phyloP scores from a whole-genome alignment of 2,329 filamentous ascomycete genomes.

The Colletotrichum endophyticum region DNA sequence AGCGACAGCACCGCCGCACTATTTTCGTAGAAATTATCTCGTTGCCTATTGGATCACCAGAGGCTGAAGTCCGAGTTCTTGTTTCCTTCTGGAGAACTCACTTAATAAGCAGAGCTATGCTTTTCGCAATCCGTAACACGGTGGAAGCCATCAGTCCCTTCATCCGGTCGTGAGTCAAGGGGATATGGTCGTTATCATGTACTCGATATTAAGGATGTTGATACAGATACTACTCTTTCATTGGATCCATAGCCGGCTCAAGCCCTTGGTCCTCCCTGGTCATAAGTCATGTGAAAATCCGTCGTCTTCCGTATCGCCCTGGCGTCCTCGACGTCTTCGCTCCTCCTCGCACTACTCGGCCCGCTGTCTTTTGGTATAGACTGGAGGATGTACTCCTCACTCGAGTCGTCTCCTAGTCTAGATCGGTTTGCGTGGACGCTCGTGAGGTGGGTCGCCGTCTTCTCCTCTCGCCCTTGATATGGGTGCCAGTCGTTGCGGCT shows the following conservation, averaged over 20 bases:
- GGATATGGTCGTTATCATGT: not conserved
- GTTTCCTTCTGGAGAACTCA: not conserved
- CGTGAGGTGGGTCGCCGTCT: slow-evolving; percentile 29
- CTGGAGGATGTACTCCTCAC: slow-evolving; percentile 38
- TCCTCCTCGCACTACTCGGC: not conserved
- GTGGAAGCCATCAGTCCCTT: not conserved
- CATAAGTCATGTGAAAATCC: slow-evolving; percentile 39
- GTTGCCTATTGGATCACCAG: not conserved
- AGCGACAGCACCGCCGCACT: not conserved
- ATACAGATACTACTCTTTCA: not conserved
- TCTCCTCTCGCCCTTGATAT: slow-evolving; percentile 33
- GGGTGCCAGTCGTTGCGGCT: slow-evolving; percentile 34
- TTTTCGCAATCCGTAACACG: not conserved
- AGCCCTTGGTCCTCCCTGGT: slow-evolving; percentile 11
- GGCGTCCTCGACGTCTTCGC: slow-evolving; percentile 18
- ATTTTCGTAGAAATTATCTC: not conserved
- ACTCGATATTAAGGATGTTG: not conserved
- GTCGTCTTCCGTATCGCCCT: slow-evolving; percentile 39
- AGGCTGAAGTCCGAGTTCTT: not conserved
- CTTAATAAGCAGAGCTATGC: not conserved
- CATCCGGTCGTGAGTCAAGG: not conserved
- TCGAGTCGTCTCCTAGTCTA: slow-evolving; percentile 28
- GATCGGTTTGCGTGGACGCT: slow-evolving; percentile 23
- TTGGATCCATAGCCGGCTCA: not conserved
- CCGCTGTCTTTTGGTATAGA: slow-evolving; percentile 22